Percentiles rank a stretch among this genome's conserved stretches.
Evolutionary conservation across 2,329 filamentous ascomycete species (phyloP).

Genomic region (Xylaria digitata): DNA sequence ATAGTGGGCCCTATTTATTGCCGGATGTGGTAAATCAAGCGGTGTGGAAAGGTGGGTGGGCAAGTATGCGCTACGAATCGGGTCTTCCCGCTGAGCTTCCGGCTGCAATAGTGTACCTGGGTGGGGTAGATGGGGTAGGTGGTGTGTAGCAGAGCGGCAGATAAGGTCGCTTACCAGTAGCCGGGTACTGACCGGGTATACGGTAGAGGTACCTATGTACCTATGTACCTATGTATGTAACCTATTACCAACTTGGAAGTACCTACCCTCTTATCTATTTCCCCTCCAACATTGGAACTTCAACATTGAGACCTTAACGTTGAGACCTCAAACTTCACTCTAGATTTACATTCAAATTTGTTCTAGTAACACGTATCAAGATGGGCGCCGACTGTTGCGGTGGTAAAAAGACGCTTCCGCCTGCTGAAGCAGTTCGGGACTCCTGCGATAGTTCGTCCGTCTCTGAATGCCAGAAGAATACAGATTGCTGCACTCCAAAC

Average conservation of each 20-base stretch:
- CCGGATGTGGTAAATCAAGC: background rate
- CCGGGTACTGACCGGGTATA: too few relatives aligned
- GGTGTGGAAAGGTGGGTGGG: background rate
- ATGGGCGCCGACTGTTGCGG: conserved; percentile 37
- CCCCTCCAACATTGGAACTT: background rate
- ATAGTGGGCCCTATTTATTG: background rate
- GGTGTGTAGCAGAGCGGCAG: background rate
- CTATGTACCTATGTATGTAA: background rate
- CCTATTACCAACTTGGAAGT: too few relatives aligned
- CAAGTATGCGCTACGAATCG: background rate
- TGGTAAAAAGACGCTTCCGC: conserved; percentile 18
- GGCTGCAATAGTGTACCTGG: background rate
- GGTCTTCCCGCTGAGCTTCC: conserved; percentile 8
- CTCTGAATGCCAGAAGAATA: background rate
- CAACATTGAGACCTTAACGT: conserved; percentile 3
- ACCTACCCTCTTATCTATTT: background rate
- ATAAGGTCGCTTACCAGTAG: background rate
- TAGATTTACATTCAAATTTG: background rate
- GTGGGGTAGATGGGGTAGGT: too few relatives aligned
- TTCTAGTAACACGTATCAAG: conserved; percentile 1
- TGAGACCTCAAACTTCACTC: background rate
- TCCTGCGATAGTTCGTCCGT: conserved; percentile 4
- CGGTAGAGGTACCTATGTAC: too few relatives aligned
- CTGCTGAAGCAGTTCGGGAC: background rate
- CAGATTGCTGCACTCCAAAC: conserved; percentile 22